Evolutionary conservation across 148 eudicot species (phyloP).

Genomic region (Spergularia marina): DNA sequence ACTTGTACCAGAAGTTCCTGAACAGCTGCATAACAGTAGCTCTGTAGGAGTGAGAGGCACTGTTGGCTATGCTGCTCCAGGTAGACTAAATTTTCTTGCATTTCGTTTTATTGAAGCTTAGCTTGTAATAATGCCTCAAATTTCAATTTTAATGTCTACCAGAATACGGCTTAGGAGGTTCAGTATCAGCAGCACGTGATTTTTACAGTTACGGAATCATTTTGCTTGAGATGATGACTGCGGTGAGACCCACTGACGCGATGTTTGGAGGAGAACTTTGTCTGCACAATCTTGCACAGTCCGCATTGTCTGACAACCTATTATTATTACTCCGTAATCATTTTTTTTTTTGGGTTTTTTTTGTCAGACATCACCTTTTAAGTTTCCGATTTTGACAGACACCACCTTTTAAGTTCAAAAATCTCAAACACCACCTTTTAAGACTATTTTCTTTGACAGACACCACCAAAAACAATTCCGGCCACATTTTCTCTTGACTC

Average conservation of each 20-base stretch:
- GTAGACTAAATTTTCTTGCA: neutral
- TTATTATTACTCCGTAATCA: too few species aligned
- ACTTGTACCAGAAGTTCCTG: conserved; percentile 13
- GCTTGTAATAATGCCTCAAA: too few species aligned
- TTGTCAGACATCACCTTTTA: too few species aligned
- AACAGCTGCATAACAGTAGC: conserved; percentile 3
- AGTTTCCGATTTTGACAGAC: too few species aligned
- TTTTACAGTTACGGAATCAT: conserved; percentile 20
- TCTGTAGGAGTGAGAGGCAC: neutral
- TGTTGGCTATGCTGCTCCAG: conserved; percentile 23
- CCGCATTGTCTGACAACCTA: neutral
- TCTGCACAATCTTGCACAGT: conserved; percentile 18
- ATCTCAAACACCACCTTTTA: too few species aligned
- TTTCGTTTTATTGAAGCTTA: too few species aligned
- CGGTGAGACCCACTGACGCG: conserved; percentile 4
- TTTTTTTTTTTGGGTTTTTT: too few species aligned
- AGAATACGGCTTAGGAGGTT: conserved; percentile 13
- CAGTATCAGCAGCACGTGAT: conserved; percentile 12
- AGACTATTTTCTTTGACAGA: too few species aligned
- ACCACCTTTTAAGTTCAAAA: too few species aligned
- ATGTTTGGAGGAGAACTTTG: conserved; percentile 14
- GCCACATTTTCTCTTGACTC: too few species aligned
- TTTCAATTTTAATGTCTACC: neutral
- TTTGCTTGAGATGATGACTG: conserved; percentile 17
- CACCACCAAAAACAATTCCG: too few species aligned